These are phyloP conservation scores for Turritis glabra DNA, from an alignment of 345 rosid species.

Conservation along the genomic window DNA sequence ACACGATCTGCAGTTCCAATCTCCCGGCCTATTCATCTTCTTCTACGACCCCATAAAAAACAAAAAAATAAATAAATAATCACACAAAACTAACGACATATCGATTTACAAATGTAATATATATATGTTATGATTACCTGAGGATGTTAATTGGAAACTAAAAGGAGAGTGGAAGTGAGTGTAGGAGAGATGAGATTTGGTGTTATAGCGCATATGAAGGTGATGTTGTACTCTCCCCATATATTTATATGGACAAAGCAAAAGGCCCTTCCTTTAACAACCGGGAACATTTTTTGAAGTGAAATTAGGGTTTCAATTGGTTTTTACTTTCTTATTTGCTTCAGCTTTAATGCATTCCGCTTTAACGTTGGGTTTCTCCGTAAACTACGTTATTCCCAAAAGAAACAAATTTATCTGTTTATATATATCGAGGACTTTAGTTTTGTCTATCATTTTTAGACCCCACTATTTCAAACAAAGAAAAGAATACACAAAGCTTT, in stretches of 20 bases:
- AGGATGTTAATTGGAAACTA: neutral
- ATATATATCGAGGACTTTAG: slow-evolving; percentile 17
- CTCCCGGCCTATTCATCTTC: slow-evolving; percentile 90
- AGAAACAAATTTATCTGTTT: slow-evolving; percentile 17
- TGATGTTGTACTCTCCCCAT: slow-evolving; percentile 14
- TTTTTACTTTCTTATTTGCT: slow-evolving; percentile 53
- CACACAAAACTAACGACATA: neutral
- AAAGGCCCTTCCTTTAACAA: slow-evolving; percentile 28
- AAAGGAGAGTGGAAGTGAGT: neutral
- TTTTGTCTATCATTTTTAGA: slow-evolving; percentile 7
- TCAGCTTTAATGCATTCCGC: slow-evolving; percentile 46
- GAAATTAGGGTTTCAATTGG: slow-evolving; percentile 40
- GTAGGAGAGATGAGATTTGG: neutral
- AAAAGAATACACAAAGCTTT: slow-evolving; percentile 14
- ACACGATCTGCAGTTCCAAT: slow-evolving; percentile 92
- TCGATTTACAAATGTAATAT: neutral
- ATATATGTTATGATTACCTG: slow-evolving; percentile 22
- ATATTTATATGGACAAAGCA: slow-evolving; percentile 31
- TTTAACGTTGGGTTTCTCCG: slow-evolving; percentile 25
- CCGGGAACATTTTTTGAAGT: slow-evolving; percentile 44
- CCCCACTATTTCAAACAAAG: slow-evolving; percentile 18
- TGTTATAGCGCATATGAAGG: slow-evolving; percentile 3
- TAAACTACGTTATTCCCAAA: slow-evolving; percentile 29
- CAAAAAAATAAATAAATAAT: neutral
- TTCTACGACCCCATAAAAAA: neutral